Base-by-base conservation (phyloP, 257 asterid genomes). In the Linaria vulgaris region DNA sequence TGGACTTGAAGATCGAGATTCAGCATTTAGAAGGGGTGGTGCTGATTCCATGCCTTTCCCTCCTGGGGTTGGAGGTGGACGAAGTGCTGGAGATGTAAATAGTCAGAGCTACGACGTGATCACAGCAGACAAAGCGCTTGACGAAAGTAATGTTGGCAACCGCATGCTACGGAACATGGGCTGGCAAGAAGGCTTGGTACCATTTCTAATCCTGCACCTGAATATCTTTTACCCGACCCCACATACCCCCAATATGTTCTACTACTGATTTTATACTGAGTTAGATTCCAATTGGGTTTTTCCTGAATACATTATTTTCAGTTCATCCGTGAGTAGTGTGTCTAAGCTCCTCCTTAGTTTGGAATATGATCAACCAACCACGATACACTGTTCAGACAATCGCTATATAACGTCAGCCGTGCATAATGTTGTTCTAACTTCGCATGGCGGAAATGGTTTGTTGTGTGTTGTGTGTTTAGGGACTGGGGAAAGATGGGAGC, bases 131-230 rank as follows among this genome's bases (percentile, higher is more conserved):
- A 69, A 49, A 75, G 99, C 96, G 41, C 80, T 94, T 46, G 99
- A 90, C 69, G 99, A 94, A 83, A 90, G 73, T 77, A 94, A 94
- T 41, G 87, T 94, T 61, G 99, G 99, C 63, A 94, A 94, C 67
- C 87, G 97, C 67, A 94, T 94, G 96, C 97, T 94, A 44, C 94
- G 99, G 62, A 94, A 56, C 95, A 94, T 94, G 99, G 99, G 99
- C 71, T 94, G 97, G 99, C 90, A 81, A 16, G 99, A 94, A 78
- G 99, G 99, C 94, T 87, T 77, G 99, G 99, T 94, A 94, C 88
- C 88, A 62, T 78, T 78, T 79, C 91, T 82, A 41, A 71, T 85
- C 81, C 77, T 80, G 54, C 55, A 62, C 72, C 69, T 79, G 39
- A 63, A 43, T 63, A 61, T 21, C 27, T 66, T 59, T 51, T 22